phyloP scores from a whole-genome alignment of 352 stramenopile species.

The Phytophthora palmivora region DNA sequence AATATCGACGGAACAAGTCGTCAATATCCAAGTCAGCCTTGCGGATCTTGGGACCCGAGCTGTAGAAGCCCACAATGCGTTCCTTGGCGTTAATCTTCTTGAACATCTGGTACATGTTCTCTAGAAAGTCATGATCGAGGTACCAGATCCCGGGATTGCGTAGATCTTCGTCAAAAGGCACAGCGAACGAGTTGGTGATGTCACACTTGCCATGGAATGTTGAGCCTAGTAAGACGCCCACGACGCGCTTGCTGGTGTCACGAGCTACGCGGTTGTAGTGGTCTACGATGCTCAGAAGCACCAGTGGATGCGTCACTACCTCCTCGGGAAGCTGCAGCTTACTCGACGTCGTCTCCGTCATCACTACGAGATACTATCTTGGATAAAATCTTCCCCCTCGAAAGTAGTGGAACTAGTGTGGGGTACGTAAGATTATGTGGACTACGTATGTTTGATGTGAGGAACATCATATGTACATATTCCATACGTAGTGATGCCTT shows the following conservation, averaged over 20 bases:
- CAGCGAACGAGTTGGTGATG: slow-evolving; percentile 94
- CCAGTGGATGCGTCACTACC: slow-evolving; percentile 98
- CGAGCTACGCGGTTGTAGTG: slow-evolving; percentile 99
- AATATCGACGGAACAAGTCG: slow-evolving; percentile 95
- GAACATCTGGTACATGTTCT: slow-evolving; percentile 98
- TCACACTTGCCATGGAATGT: slow-evolving; percentile 95
- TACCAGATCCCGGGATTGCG: slow-evolving; percentile 99
- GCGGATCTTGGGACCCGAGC: slow-evolving; percentile 96
- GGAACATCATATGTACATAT: slow-evolving; percentile 1
- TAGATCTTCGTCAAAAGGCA: slow-evolving; percentile 99
- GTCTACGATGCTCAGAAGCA: slow-evolving; percentile 98
- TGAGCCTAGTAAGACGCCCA: slow-evolving; percentile 97
- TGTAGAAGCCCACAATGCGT: slow-evolving; percentile 99
- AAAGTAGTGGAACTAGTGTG: slow-evolving; percentile 16
- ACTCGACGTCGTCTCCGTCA: slow-evolving; percentile 19
- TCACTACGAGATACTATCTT: background rate
- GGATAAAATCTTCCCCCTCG: slow-evolving; percentile 36
- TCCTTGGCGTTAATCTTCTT: slow-evolving; percentile 98
- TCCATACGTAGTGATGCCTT: slow-evolving; percentile 36
- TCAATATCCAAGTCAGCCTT: slow-evolving; percentile 96
- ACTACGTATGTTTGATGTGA: background rate
- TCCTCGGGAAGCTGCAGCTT: slow-evolving; percentile 81
- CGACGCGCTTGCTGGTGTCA: slow-evolving; percentile 98
- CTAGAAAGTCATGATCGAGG: slow-evolving; percentile 99
- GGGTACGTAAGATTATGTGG: background rate